Percentiles rank a stretch among this genome's conserved stretches.
phyloP scores from a whole-genome alignment of 768 basidiomycete genomes.

The Hypholoma sublateritium region DNA sequence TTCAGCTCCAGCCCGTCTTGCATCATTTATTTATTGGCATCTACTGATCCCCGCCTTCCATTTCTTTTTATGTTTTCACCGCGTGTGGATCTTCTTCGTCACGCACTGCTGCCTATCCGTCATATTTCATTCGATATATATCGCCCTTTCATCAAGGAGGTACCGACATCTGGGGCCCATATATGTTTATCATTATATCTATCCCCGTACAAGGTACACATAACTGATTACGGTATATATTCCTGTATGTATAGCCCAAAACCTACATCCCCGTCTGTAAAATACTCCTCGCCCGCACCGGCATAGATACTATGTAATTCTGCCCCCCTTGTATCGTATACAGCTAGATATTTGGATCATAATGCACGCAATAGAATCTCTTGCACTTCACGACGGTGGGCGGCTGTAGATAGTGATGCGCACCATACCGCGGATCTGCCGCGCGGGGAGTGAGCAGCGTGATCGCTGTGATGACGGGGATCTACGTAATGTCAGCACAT shows the following conservation, averaged over 20 bases:
- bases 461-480: conserved; percentile 13
- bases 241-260: conserved; percentile 2
- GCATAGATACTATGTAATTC: conserved; percentile 13
- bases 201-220: conserved; percentile 5
- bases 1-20: not conserved
- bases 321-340: conserved; percentile 9
- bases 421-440: not conserved
- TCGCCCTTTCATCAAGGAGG: not conserved
- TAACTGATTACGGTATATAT: conserved; percentile 8
- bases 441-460: conserved; percentile 4
- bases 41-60: conserved; percentile 2
- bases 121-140: conserved; percentile 5
- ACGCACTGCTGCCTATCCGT: conserved; percentile 1
- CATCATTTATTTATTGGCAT: conserved; percentile 2
- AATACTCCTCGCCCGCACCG: not conserved
- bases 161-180: not conserved
- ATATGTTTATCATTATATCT: conserved; percentile 12
- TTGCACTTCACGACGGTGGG: not conserved
- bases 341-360: not conserved
- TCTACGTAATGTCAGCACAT: conserved; percentile 19
- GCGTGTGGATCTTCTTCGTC: conserved; percentile 1
- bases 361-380: not conserved
- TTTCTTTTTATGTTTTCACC: conserved; percentile 1
- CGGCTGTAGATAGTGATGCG: too few relatives aligned
- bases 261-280: not conserved